Base-by-base conservation (phyloP, 176 grass and related monocot species). In the Triticum aestivum region DNA sequence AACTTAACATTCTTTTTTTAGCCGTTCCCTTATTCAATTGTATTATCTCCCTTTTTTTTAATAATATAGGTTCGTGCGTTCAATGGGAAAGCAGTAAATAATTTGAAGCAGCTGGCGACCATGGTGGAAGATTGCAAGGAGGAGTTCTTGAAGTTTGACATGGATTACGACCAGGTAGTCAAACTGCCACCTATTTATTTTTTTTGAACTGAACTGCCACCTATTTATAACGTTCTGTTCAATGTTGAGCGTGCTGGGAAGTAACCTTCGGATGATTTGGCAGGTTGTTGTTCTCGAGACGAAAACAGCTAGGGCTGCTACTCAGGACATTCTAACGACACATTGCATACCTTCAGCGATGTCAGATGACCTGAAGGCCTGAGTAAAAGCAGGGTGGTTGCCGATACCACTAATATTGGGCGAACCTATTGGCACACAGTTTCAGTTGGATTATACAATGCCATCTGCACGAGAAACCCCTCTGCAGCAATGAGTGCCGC, bases 261-360 rank as follows among this genome's bases (percentile, higher is more conserved):
- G 14, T 69, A 29, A 83, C 30, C 29, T 27, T 54, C 24, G 6
- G 65, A 76, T 81, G 21, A 77, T 84, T 44, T 84, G 79, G 70
- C 75, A 98, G 96, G 78, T 98, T 61, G 94, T 96, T 5, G 96
- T 94, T 62, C 94, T 98, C 8, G 78, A 98, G 75, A 91, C 88
- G n/a, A 94, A 94, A 81, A 94, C 84, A 13, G 96, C 96, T 2
- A 98, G 96, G 80, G 92, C 90, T 81, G 96, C 96, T 37, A 98
- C 96, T 71, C 59, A 79, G 35, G 94, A 96, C 75, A 96, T 98
- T 89, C 88, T 98, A 47, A 79, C 90, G 8, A 98, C 90, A 82
- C 96, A 98, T 41, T 98, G 96, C 84, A 98, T 98, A 94, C 92
- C 96, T 84, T 96, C 94, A 1, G 88, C 96, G 23, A 88, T 94